Conservation (phyloP, 2,329 filamentous ascomycete genomes). For the Pseudogymnoascus sp. region DNA sequence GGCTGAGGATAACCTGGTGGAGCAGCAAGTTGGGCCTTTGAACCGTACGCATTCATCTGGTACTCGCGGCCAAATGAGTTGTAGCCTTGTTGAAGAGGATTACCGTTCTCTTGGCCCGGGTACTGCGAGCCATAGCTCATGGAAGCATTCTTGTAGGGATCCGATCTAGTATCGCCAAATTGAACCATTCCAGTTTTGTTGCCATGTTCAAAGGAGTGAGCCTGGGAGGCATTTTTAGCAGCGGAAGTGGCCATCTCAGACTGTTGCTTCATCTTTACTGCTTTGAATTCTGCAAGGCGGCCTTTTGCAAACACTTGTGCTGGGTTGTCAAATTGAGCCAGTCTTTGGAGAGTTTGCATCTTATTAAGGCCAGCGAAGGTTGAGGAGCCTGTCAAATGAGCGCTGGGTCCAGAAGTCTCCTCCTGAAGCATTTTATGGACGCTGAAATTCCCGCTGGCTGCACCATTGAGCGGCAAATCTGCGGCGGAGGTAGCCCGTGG, state of each 20-base stretch:
- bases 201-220: background rate
- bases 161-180: background rate
- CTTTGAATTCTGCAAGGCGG: constrained; percentile 23
- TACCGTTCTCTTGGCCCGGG: background rate
- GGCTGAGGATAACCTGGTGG: constrained; percentile 25
- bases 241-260: background rate
- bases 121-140: background rate
- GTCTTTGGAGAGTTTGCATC: constrained; percentile 27
- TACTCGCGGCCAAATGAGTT: constrained; percentile 3
- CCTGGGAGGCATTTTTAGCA: background rate
- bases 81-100: background rate
- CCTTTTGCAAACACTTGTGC: constrained; percentile 20
- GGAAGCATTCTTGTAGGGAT: background rate
- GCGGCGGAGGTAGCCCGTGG: background rate
- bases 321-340: constrained; percentile 26
- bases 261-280: constrained; percentile 4
- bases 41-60: background rate
- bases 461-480: background rate
- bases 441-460: background rate
- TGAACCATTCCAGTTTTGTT: background rate
- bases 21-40: background rate
- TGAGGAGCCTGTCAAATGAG: background rate
- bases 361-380: constrained; percentile 22
- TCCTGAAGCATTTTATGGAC: background rate
- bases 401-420: background rate